Percentiles rank a stretch among this genome's conserved stretches.
Evolutionary conservation across 192 early-diverging fungal species (phyloP).

Genomic region (Rhizophagus clarus): DNA sequence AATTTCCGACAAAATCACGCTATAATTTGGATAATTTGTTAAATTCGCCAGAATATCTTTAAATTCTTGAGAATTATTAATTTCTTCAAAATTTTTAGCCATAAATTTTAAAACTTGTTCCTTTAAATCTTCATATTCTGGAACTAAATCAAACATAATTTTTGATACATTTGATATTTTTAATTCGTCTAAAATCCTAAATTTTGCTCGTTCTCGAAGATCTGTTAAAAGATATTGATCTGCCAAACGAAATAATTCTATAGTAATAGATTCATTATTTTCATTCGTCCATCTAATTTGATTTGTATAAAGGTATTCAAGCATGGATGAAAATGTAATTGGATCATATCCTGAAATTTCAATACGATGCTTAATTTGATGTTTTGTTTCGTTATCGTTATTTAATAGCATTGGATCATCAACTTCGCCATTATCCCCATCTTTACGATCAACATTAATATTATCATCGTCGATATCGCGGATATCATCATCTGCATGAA

Average conservation of each 20-base stretch:
- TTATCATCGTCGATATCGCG: too few species aligned
- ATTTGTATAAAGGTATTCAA: neutral
- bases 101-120: slow-evolving; percentile 12
- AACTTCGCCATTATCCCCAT: too few species aligned
- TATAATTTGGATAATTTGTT: too few species aligned
- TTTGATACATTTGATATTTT: neutral
- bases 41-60: neutral
- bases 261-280: neutral
- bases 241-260: slow-evolving; percentile 1
- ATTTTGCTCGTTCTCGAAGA: slow-evolving; percentile 11
- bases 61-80: neutral
- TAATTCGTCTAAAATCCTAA: slow-evolving; percentile 13
- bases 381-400: too few species aligned
- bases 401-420: too few species aligned
- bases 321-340: neutral
- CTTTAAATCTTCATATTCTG: neutral
- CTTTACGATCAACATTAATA: too few species aligned
- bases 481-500: too few species aligned
- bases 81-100: slow-evolving; percentile 4
- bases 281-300: neutral
- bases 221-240: slow-evolving; percentile 18
- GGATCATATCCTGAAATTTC: neutral
- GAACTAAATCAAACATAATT: slow-evolving; percentile 4
- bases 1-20: too few species aligned
- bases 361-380: neutral